A percentile compares a stretch with the other conserved stretches of the same genome.
phyloP scores from a whole-genome alignment of 495 filamentous ascomycete species.

The Lindgomyces ingoldianus region DNA sequence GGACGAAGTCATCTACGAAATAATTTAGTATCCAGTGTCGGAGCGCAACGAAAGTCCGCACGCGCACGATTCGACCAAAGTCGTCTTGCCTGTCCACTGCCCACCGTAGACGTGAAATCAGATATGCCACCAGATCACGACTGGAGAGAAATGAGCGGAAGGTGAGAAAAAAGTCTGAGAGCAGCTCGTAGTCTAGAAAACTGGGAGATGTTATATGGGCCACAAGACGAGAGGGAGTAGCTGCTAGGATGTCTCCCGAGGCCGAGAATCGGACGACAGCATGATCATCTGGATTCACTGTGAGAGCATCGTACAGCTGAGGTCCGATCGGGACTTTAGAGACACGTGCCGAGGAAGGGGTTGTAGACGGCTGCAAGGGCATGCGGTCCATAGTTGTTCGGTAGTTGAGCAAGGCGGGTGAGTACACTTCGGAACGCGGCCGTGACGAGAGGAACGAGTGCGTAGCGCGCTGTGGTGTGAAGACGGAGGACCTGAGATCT shows the following conservation, averaged over 20 bases:
- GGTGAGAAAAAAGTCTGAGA: conserved; percentile 98
- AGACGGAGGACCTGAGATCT: conserved; percentile 54
- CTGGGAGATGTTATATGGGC: conserved; percentile 96
- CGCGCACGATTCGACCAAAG: conserved; percentile 84
- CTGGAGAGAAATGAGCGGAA: conserved; percentile 82
- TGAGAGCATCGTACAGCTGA: conserved; percentile 72
- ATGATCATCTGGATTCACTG: conserved; percentile 70
- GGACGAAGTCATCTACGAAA: conserved; percentile 91
- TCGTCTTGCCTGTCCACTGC: conserved; percentile 79
- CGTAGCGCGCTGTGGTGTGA: conserved; percentile 51
- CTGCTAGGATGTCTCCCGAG: conserved; percentile 77
- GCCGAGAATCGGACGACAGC: conserved; percentile 82
- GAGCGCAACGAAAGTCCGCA: conserved; percentile 92
- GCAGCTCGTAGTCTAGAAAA: conserved; percentile 94
- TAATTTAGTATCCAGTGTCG: conserved; percentile 99
- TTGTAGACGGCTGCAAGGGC: conserved; percentile 31
- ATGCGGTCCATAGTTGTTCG: conserved; percentile 36
- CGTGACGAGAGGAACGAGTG: conserved; percentile 44
- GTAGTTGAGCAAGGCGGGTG: conserved; percentile 30
- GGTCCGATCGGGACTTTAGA: conserved; percentile 35
- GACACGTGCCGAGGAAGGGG: conserved; percentile 31
- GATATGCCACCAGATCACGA: conserved; percentile 72
- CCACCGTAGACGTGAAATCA: conserved; percentile 85
- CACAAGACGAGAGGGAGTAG: conserved; percentile 87
- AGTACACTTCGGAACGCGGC: conserved; percentile 48